Percentiles rank a stretch among this genome's conserved stretches.
phyloP scores from a whole-genome alignment of 805 yeast genomes.

The Wickerhamiella galacta region DNA sequence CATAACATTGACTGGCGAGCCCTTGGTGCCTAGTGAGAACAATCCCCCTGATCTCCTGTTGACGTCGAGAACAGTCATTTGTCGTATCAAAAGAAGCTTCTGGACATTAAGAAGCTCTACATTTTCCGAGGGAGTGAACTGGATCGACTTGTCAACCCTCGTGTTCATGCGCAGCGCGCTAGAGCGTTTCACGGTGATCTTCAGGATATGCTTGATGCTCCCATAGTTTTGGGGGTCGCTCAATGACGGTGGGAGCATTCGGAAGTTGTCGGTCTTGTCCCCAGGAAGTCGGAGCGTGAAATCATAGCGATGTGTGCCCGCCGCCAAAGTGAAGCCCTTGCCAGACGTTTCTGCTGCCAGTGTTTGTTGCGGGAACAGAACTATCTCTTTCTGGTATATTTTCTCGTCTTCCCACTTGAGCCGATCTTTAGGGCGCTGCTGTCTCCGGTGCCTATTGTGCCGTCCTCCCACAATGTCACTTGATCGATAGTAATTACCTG shows the following conservation, averaged over 20 bases:
- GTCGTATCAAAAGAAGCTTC: background rate
- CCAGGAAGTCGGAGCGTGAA: slow-evolving; percentile 5
- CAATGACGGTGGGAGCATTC: slow-evolving; percentile 2
- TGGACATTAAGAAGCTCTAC: background rate
- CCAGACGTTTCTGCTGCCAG: slow-evolving; percentile 1
- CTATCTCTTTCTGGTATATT: slow-evolving; percentile 1
- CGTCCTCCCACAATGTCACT: background rate
- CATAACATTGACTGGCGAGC: background rate
- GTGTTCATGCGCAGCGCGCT: slow-evolving; percentile 3
- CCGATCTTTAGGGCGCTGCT: background rate
- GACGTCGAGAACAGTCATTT: background rate
- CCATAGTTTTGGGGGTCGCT: slow-evolving; percentile 1
- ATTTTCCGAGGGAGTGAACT: slow-evolving; percentile 1
- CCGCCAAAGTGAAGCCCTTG: slow-evolving; percentile 5
- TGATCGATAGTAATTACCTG: background rate
- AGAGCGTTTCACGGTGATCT: slow-evolving; percentile 5
- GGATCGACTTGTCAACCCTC: slow-evolving; percentile 4
- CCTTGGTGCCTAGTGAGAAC: background rate
- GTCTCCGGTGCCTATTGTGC: background rate
- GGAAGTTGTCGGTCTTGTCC: background rate
- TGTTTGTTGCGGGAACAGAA: slow-evolving; percentile 5
- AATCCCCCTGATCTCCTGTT: background rate
- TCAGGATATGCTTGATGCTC: slow-evolving; percentile 3
- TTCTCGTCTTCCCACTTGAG: background rate
- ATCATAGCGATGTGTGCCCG: slow-evolving; percentile 6